A percentile compares a stretch with the other conserved stretches of the same genome.
Conservation (phyloP, 1,139 yeast species). For the Pichia sp. region DNA sequence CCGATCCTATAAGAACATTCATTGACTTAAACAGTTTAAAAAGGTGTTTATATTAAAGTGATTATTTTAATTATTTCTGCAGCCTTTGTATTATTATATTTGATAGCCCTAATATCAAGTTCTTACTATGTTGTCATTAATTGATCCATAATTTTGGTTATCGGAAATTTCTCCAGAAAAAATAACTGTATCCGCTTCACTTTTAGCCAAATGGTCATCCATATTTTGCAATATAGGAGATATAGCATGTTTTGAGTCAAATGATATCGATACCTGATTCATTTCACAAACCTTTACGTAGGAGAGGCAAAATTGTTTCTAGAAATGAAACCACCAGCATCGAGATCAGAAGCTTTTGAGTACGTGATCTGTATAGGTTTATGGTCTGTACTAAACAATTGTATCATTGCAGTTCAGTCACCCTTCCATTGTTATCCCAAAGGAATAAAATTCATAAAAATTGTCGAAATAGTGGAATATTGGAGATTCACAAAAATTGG, state of each 20-base stretch:
- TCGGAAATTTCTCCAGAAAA: background rate
- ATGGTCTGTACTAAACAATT: too few species aligned
- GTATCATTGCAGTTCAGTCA: too few species aligned
- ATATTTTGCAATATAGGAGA: background rate
- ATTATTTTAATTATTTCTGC: conserved; percentile 23
- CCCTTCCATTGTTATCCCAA: too few species aligned
- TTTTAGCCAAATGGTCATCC: background rate
- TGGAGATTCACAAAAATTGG: too few species aligned
- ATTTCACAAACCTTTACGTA: conserved; percentile 24
- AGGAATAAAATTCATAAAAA: too few species aligned
- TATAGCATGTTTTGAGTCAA: conserved; percentile 8
- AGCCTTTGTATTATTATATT: conserved; percentile 1
- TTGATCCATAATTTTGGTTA: background rate
- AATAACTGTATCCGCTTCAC: background rate
- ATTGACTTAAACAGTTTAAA: conserved; percentile 87
- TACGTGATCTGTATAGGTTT: too few species aligned
- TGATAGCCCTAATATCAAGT: background rate
- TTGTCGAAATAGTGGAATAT: too few species aligned
- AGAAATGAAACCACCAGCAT: background rate
- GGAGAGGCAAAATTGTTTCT: conserved; percentile 29
- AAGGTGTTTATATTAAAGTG: conserved; percentile 79
- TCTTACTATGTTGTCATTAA: background rate
- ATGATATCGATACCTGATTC: conserved; percentile 21
- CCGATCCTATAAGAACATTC: conserved; percentile 81
- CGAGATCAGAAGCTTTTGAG: background rate